Percentiles rank a stretch among this genome's conserved stretches.
phyloP scores from a whole-genome alignment of 441 rosid genomes.

The Capsella rubella region DNA sequence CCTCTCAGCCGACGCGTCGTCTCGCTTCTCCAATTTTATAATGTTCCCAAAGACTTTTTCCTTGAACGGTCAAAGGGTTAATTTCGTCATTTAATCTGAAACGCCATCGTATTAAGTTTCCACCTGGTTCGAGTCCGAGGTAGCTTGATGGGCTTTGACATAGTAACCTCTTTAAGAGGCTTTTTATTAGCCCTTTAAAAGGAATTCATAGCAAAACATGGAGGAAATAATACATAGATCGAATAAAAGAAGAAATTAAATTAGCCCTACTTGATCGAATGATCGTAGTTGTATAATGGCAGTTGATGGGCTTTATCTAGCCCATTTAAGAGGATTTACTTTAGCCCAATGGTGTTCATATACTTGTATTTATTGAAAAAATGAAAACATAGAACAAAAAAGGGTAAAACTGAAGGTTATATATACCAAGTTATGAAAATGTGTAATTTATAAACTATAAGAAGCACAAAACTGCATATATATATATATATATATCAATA shows the following conservation, averaged over 20 bases:
- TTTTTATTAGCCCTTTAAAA: background rate
- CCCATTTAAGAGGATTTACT: background rate
- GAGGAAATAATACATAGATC: too few relatives aligned
- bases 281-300: too few relatives aligned
- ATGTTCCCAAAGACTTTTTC: conserved; percentile 16
- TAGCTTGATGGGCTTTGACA: conserved; percentile 13
- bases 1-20: conserved; percentile 42
- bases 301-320: background rate
- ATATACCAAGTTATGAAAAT: background rate
- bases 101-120: background rate
- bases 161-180: background rate
- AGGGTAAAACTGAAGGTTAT: too few relatives aligned
- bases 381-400: too few relatives aligned
- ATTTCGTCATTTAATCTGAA: background rate
- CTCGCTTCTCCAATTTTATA: conserved; percentile 26
- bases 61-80: conserved; percentile 35
- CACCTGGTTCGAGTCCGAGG: background rate
- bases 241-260: too few relatives aligned
- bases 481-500: too few relatives aligned
- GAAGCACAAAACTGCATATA: background rate
- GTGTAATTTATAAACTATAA: background rate
- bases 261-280: too few relatives aligned
- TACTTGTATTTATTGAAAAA: background rate
- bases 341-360: background rate
- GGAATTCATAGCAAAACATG: too few relatives aligned